phyloP scores from a whole-genome alignment of 129 eudicot species.

The Flaveria sonorensis region DNA sequence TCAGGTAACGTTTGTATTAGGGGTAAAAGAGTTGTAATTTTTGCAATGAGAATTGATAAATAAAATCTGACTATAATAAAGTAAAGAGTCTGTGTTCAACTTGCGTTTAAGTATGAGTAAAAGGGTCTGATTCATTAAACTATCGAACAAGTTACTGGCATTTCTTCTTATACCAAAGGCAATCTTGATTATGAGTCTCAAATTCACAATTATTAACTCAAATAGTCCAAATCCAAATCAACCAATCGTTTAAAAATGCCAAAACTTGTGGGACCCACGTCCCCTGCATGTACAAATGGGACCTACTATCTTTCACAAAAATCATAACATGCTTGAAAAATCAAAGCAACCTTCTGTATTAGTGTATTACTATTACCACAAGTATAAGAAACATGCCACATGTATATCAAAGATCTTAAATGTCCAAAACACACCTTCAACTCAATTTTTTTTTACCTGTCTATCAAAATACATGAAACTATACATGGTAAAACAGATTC shows the following conservation, averaged over 20 bases:
- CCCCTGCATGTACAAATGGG: slow-evolving; percentile 11
- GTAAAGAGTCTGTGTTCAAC: too few species aligned
- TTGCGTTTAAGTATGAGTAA: too few species aligned
- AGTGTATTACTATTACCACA: slow-evolving; percentile 16
- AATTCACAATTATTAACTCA: not conserved
- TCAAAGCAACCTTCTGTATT: not conserved
- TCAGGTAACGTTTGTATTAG: too few species aligned
- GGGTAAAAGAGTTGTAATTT: too few species aligned
- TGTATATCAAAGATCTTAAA: not conserved
- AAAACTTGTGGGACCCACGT: slow-evolving; percentile 24
- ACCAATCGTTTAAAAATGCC: slow-evolving; percentile 2
- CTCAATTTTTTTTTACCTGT: not conserved
- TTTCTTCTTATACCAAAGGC: not conserved
- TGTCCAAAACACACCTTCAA: not conserved
- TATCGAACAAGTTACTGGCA: not conserved
- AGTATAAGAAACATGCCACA: slow-evolving; percentile 13
- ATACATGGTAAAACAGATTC: too few species aligned
- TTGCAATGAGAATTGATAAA: too few species aligned
- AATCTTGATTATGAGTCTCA: not conserved
- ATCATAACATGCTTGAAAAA: slow-evolving; percentile 8
- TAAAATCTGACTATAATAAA: too few species aligned
- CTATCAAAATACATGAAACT: too few species aligned
- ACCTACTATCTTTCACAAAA: not conserved
- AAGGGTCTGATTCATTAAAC: too few species aligned
- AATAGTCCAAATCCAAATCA: slow-evolving; percentile 8